These are phyloP conservation scores for Stephanocyclus meneghinianus DNA, from an alignment of 352 stramenopile genomes.

Conservation along the genomic window DNA sequence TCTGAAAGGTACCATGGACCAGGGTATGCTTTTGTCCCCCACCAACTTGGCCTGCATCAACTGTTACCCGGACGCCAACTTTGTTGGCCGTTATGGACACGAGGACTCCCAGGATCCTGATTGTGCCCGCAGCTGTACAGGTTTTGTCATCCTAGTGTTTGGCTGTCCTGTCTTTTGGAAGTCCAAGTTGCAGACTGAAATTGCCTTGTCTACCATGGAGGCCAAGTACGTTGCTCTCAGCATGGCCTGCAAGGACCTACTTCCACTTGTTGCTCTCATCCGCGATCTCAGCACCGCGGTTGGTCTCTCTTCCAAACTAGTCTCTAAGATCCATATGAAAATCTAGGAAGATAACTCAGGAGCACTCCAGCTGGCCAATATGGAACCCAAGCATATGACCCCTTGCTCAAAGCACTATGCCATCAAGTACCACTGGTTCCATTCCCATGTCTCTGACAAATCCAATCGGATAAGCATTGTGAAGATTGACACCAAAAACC, in stretches of 20 bases:
- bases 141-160: conserved; percentile 45
- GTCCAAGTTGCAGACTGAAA: conserved; percentile 41
- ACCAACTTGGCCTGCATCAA: background rate
- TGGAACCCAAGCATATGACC: conserved; percentile 2
- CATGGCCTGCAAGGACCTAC: background rate
- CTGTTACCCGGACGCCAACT: conserved; percentile 22
- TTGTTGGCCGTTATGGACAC: conserved; percentile 26
- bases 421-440: conserved; percentile 41
- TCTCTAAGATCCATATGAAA: conserved; percentile 13
- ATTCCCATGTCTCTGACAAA: conserved; percentile 3
- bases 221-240: conserved; percentile 13
- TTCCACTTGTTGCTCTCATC: conserved; percentile 8
- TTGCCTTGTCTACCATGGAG: conserved; percentile 10
- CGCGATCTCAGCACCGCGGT: background rate
- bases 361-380: background rate
- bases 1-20: conserved; percentile 11
- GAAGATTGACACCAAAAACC: conserved; percentile 22
- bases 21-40: conserved; percentile 3
- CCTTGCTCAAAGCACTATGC: conserved; percentile 40
- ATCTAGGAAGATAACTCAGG: conserved; percentile 18
- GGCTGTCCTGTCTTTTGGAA: conserved; percentile 48
- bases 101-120: conserved; percentile 19
- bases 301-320: background rate
- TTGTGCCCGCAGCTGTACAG: conserved; percentile 39
- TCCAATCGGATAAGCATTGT: conserved; percentile 16